Percentiles rank a stretch among this genome's conserved stretches.
phyloP scores from a whole-genome alignment of 805 yeast genomes.

The Tetrapisispora pingtungensis region DNA sequence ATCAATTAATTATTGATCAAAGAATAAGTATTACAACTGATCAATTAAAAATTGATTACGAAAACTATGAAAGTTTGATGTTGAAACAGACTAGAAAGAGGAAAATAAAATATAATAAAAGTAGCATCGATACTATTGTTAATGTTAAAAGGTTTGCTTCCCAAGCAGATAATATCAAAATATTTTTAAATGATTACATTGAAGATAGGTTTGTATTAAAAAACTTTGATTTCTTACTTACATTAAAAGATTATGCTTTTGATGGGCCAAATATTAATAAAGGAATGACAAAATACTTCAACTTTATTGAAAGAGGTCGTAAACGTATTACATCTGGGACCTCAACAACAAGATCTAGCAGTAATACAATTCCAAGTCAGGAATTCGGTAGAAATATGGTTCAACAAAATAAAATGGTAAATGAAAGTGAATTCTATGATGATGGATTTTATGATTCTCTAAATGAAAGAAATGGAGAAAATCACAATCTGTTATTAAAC shows the following conservation, averaged over 20 bases:
- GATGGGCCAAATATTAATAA: background rate
- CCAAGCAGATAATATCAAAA: background rate
- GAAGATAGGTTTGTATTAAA: background rate
- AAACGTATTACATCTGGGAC: slow-evolving; percentile 8
- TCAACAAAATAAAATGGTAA: background rate
- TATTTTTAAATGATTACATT: background rate
- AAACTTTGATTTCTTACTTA: background rate
- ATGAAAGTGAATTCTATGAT: background rate
- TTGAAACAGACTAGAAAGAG: slow-evolving; percentile 4
- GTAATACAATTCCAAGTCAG: slow-evolving; percentile 13
- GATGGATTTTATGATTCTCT: background rate
- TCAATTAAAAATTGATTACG: slow-evolving; percentile 15
- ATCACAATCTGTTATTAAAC: slow-evolving; percentile 13
- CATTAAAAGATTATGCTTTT: background rate
- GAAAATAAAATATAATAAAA: background rate
- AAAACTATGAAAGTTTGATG: slow-evolving; percentile 17
- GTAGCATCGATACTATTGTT: background rate
- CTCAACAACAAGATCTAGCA: slow-evolving; percentile 16
- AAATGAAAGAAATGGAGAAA: slow-evolving; percentile 1
- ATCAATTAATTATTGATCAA: slow-evolving; percentile 10
- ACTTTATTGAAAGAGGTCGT: slow-evolving; percentile 18
- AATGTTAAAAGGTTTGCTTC: background rate
- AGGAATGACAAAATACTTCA: background rate
- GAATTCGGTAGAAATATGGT: slow-evolving; percentile 22
- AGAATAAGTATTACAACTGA: slow-evolving; percentile 22